Evolutionary conservation across 2,329 filamentous ascomycete species (phyloP).

Genomic region (Claviceps purpurea): DNA sequence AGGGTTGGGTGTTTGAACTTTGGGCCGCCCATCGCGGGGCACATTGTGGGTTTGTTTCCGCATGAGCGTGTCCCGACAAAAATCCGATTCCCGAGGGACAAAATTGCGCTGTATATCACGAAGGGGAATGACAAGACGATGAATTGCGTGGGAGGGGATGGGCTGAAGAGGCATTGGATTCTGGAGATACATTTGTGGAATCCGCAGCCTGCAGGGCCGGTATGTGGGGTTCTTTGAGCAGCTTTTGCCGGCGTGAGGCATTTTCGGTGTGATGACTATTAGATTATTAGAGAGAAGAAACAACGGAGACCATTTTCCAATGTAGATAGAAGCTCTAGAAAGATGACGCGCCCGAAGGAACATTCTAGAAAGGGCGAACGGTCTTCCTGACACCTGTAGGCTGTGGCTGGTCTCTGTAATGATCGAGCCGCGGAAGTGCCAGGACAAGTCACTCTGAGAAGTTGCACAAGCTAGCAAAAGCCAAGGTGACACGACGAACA

Average conservation of each 20-base stretch:
- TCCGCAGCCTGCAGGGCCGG: slow-evolving; percentile 14
- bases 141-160: slow-evolving; percentile 23
- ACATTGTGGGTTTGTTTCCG: slow-evolving; percentile 36
- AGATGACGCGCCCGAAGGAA: too few species aligned
- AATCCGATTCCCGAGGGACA: slow-evolving; percentile 21
- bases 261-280: too few species aligned
- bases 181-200: slow-evolving; percentile 34
- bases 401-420: too few species aligned
- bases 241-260: slow-evolving; percentile 13
- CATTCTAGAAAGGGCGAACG: too few species aligned
- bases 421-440: too few species aligned
- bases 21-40: slow-evolving; percentile 28
- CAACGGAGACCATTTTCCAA: too few species aligned
- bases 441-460: too few species aligned
- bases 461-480: too few species aligned
- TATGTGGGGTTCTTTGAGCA: slow-evolving; percentile 31
- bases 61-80: slow-evolving; percentile 30
- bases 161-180: slow-evolving; percentile 33
- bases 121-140: slow-evolving; percentile 28
- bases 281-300: too few species aligned
- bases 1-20: slow-evolving; percentile 27
- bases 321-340: too few species aligned
- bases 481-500: too few species aligned
- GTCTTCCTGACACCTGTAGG: too few species aligned
- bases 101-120: slow-evolving; percentile 29